Conservation (phyloP, 768 basidiomycete genomes). For the Tephrocybe sp. region DNA sequence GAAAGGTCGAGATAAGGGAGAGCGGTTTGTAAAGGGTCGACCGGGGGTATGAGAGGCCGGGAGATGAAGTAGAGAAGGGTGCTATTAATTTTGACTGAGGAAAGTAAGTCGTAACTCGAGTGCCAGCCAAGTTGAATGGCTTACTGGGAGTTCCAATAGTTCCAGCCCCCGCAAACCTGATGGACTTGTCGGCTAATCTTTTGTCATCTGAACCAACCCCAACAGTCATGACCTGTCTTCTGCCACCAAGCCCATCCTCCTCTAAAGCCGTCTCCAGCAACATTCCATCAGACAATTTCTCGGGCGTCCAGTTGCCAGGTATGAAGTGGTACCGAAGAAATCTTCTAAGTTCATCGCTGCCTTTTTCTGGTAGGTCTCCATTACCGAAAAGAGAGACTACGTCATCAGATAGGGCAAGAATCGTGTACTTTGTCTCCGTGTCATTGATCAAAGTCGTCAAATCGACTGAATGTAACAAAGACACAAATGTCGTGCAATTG, state of each 20-base stretch:
- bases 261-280: constrained; percentile 77
- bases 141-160: constrained; percentile 75
- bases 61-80: constrained; percentile 89
- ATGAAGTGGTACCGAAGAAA: constrained; percentile 89
- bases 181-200: constrained; percentile 46
- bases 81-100: constrained; percentile 67
- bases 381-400: constrained; percentile 60
- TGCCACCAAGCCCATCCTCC: constrained; percentile 66
- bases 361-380: constrained; percentile 57
- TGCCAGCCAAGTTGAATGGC: constrained; percentile 20
- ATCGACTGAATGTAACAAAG: constrained; percentile 80
- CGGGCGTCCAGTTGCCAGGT: constrained; percentile 70
- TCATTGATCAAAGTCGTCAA: constrained; percentile 70
- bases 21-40: constrained; percentile 76
- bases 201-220: constrained; percentile 54
- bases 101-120: constrained; percentile 9
- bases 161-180: constrained; percentile 82
- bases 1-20: constrained; percentile 84
- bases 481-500: constrained; percentile 89
- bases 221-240: constrained; percentile 68
- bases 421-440: constrained; percentile 71
- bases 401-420: constrained; percentile 89
- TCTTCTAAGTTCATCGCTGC: constrained; percentile 67
- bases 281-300: constrained; percentile 69
- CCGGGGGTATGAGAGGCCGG: constrained; percentile 77